phyloP scores from a whole-genome alignment of 768 basidiomycete genomes.

The Pisolithus microcarpus region DNA sequence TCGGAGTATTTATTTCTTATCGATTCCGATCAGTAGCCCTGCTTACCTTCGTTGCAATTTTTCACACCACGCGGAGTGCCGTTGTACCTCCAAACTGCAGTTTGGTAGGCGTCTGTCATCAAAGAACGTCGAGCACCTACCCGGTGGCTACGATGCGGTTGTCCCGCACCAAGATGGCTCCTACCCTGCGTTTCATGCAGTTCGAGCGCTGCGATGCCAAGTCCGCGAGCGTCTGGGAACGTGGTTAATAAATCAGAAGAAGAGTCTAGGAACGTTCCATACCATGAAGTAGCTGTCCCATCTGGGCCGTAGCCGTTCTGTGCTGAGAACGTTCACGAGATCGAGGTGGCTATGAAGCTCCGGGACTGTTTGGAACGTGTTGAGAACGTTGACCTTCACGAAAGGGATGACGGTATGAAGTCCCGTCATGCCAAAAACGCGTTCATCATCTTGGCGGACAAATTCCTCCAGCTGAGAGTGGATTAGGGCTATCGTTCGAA shows the following conservation, averaged over 20 bases:
- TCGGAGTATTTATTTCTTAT: constrained; percentile 4
- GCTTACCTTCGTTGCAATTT: constrained; percentile 60
- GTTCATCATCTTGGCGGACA: constrained; percentile 60
- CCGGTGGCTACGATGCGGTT: constrained; percentile 75
- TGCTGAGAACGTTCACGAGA: constrained; percentile 57
- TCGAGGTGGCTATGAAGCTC: constrained; percentile 60
- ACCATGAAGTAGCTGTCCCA: constrained; percentile 99
- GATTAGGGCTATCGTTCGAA: constrained; percentile 12
- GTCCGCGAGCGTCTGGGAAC: constrained; percentile 70
- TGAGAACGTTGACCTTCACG: constrained; percentile 54
- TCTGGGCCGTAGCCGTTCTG: constrained; percentile 71
- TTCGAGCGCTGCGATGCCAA: constrained; percentile 87
- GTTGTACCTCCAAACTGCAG: constrained; percentile 63
- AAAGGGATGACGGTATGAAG: constrained; percentile 33
- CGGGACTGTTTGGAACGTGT: constrained; percentile 50
- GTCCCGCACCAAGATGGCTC: constrained; percentile 85
- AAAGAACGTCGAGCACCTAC: constrained; percentile 31
- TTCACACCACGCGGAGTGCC: constrained; percentile 86
- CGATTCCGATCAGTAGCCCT: background rate
- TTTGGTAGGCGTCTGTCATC: background rate
- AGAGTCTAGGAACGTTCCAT: constrained; percentile 11
- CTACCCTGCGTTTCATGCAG: constrained; percentile 96
- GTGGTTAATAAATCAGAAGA: constrained; percentile 5
- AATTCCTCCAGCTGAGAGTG: constrained; percentile 62
- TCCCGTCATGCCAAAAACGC: constrained; percentile 48